These are phyloP conservation scores for Zygotorulaspora chibaensis DNA, from an alignment of 805 yeast genomes.

Conservation along the genomic window DNA sequence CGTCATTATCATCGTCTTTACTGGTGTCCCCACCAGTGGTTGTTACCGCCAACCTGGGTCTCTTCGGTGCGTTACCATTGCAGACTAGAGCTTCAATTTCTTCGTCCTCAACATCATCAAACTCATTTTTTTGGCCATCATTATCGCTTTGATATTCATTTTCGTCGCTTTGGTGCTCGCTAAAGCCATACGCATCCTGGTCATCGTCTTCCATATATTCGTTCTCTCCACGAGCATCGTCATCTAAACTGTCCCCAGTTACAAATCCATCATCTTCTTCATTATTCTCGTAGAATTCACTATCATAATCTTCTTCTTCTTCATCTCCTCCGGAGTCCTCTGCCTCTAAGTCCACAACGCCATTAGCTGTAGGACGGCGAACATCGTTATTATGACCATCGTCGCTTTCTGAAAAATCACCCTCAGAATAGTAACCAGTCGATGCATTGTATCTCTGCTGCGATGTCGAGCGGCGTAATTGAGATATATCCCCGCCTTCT, in stretches of 20 bases:
- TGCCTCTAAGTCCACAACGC: conserved; percentile 10
- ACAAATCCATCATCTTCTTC: conserved; percentile 29
- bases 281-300: conserved; percentile 32
- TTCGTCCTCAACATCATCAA: conserved; percentile 21
- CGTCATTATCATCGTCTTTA: conserved; percentile 1
- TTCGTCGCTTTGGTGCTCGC: conserved; percentile 4
- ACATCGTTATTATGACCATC: conserved; percentile 8
- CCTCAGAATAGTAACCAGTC: not conserved
- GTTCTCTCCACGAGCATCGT: conserved; percentile 13
- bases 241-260: conserved; percentile 32
- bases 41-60: not conserved
- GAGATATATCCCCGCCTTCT: not conserved
- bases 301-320: conserved; percentile 15
- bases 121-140: not conserved
- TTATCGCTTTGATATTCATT: conserved; percentile 4
- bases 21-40: not conserved
- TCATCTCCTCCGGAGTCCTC: conserved; percentile 7
- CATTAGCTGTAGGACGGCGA: not conserved
- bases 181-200: not conserved
- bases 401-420: conserved; percentile 15
- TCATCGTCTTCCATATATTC: conserved; percentile 1
- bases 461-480: not conserved
- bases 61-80: not conserved
- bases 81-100: conserved; percentile 23
- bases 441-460: not conserved